Conservation (phyloP, 148 eudicot genomes). For the Spergularia marina region DNA sequence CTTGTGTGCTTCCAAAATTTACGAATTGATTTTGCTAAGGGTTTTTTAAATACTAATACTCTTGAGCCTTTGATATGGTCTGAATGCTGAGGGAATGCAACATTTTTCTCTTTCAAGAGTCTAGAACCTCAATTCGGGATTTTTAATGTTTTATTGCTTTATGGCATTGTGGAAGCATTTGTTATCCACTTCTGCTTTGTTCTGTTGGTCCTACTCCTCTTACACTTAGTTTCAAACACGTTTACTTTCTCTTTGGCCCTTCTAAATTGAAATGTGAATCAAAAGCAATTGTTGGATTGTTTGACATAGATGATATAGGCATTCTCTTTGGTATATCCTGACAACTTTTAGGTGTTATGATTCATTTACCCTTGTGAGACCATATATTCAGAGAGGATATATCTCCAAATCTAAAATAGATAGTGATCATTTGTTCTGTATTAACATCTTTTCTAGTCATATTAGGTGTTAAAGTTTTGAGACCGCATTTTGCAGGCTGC, state of each 20-base stretch:
- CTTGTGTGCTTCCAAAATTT: background rate
- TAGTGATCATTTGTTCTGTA: background rate
- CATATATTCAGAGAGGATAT: background rate
- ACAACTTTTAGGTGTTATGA: background rate
- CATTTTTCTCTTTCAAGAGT: background rate
- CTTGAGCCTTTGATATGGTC: background rate
- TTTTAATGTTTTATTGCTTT: background rate
- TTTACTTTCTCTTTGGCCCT: too few relatives aligned
- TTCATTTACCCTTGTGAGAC: background rate
- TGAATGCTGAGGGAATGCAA: background rate
- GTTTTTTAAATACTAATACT: background rate
- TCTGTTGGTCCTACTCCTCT: background rate
- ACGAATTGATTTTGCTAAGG: background rate
- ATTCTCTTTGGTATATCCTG: background rate
- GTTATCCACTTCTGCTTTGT: too few relatives aligned
- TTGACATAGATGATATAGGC: background rate
- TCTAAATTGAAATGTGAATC: background rate
- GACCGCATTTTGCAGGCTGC: conserved; percentile 55
- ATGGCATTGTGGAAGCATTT: background rate
- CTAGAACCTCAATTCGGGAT: background rate
- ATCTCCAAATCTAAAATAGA: background rate
- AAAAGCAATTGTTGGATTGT: background rate
- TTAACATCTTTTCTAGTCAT: background rate
- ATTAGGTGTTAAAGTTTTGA: background rate
- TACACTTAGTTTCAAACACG: background rate